phyloP scores from a whole-genome alignment of 805 yeast genomes.

The Cyberlindnera mrakii region DNA sequence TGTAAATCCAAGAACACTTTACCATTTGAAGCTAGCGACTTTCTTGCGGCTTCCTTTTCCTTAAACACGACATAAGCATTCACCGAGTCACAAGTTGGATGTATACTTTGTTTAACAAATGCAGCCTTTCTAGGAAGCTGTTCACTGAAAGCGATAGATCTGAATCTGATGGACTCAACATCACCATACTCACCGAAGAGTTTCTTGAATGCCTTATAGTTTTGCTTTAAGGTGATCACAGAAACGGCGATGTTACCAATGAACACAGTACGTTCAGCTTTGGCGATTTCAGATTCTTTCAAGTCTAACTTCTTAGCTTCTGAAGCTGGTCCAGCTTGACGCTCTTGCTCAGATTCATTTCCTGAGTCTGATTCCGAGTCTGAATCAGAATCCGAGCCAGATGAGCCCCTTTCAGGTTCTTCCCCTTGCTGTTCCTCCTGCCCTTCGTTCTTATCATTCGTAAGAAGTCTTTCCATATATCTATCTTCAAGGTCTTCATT shows the following conservation, averaged over 20 bases:
- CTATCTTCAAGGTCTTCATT: constrained; percentile 45
- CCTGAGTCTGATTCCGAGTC: constrained; percentile 20
- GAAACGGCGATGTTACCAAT: constrained; percentile 75
- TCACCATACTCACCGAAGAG: constrained; percentile 37
- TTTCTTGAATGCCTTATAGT: constrained; percentile 58
- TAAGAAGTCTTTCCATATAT: constrained; percentile 45
- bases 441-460: constrained; percentile 29
- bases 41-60: constrained; percentile 39
- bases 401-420: constrained; percentile 6
- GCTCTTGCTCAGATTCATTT: constrained; percentile 17
- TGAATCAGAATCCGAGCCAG: constrained; percentile 13
- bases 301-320: constrained; percentile 42
- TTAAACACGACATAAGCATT: constrained; percentile 85
- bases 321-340: constrained; percentile 12
- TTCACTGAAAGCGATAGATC: constrained; percentile 87
- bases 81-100: constrained; percentile 69
- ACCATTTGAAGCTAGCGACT: constrained; percentile 55
- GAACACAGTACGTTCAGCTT: constrained; percentile 80
- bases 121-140: constrained; percentile 91
- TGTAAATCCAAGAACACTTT: constrained; percentile 65
- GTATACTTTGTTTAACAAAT: constrained; percentile 70
- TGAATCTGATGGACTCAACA: constrained; percentile 75
- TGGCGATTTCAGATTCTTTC: constrained; percentile 66
- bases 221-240: constrained; percentile 58
- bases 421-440: constrained; percentile 28